Evolutionary conservation across 768 basidiomycete species (phyloP).

Genomic region (Tubosaeta sp.): DNA sequence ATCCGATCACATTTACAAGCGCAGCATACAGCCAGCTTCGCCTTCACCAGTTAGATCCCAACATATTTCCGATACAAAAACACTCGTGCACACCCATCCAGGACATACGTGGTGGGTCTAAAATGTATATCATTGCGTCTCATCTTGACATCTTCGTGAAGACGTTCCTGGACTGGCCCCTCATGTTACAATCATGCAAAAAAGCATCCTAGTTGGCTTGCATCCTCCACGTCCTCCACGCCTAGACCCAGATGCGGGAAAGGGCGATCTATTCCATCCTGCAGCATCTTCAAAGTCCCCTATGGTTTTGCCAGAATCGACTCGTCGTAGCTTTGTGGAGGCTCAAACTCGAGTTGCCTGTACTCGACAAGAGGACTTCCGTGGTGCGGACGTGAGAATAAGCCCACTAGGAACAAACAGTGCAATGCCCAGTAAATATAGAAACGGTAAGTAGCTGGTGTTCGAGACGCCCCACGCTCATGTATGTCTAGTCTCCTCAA

Average conservation of each 20-base stretch:
- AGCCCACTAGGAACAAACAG: slow-evolving; percentile 88
- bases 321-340: slow-evolving; percentile 36
- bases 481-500: slow-evolving; percentile 60
- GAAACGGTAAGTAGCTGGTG: slow-evolving; percentile 58
- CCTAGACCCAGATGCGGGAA: slow-evolving; percentile 26
- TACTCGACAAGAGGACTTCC: slow-evolving; percentile 6
- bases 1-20: slow-evolving; percentile 72
- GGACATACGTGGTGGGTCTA: slow-evolving; percentile 33
- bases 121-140: neutral
- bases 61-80: slow-evolving; percentile 69
- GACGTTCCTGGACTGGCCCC: slow-evolving; percentile 43
- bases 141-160: slow-evolving; percentile 13
- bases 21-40: slow-evolving; percentile 69
- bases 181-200: slow-evolving; percentile 39
- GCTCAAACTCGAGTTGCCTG: slow-evolving; percentile 25
- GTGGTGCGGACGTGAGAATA: slow-evolving; percentile 63
- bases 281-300: slow-evolving; percentile 13
- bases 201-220: slow-evolving; percentile 40
- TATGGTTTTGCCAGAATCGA: slow-evolving; percentile 24
- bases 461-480: neutral
- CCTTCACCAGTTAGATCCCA: slow-evolving; percentile 63
- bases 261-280: slow-evolving; percentile 30
- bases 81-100: slow-evolving; percentile 41
- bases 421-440: slow-evolving; percentile 76
- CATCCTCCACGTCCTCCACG: slow-evolving; percentile 45